Percentiles rank a stretch among this genome's conserved stretches.
Conservation (phyloP, 257 asterid genomes). For the Forsythia viridissima region DNA sequence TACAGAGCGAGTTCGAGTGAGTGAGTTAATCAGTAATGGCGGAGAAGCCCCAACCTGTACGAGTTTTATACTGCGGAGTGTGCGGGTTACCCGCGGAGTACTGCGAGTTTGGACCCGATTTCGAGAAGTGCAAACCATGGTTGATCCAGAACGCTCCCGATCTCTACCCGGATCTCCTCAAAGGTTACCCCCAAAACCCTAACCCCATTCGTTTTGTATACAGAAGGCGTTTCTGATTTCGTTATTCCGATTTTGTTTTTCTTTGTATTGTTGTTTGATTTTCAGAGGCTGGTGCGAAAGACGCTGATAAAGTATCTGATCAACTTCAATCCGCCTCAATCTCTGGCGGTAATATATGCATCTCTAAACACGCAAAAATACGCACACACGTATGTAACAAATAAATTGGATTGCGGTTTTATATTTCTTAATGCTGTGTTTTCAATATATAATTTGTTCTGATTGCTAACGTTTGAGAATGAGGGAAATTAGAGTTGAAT, state of each 20-base stretch:
- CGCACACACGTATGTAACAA: not conserved
- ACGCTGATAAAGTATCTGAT: conserved; percentile 68
- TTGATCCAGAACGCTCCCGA: conserved; percentile 74
- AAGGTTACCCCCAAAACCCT: conserved; percentile 53
- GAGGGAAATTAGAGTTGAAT: not conserved
- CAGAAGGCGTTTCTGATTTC: not conserved
- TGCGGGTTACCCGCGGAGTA: conserved; percentile 96
- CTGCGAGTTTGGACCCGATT: conserved; percentile 92
- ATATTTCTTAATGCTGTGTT: not conserved
- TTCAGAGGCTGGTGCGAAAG: conserved; percentile 60
- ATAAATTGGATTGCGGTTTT: not conserved
- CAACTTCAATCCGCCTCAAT: conserved; percentile 85
- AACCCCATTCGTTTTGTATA: not conserved
- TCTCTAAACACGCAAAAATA: not conserved
- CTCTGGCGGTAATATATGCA: conserved; percentile 48
- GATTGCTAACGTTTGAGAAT: not conserved
- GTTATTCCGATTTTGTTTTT: not conserved
- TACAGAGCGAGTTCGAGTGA: conserved; percentile 13
- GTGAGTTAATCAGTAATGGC: conserved; percentile 48
- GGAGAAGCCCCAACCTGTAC: conserved; percentile 72
- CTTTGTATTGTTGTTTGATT: not conserved
- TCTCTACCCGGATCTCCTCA: conserved; percentile 80
- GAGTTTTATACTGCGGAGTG: conserved; percentile 75
- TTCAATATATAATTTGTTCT: not conserved
- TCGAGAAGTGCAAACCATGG: conserved; percentile 98